Percentiles rank a stretch among this genome's conserved stretches.
Conservation (phyloP, 148 eudicot genomes). For the Heliamphora exappendiculata region DNA sequence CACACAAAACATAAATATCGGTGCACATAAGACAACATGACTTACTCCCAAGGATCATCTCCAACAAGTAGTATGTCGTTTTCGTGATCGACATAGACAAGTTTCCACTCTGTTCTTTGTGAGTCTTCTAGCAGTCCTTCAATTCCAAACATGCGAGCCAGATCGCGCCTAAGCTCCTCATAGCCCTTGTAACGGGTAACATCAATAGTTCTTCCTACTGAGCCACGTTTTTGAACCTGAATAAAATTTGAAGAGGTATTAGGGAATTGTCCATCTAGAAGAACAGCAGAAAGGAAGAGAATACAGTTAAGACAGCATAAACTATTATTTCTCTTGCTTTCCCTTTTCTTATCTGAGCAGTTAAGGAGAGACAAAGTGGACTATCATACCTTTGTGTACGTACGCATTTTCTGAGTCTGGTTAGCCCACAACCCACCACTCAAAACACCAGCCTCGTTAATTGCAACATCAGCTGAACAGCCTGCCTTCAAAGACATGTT, state of each 20-base stretch:
- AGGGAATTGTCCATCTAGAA: not conserved
- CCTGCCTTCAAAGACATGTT: constrained; percentile 69
- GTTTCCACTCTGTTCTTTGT: constrained; percentile 87
- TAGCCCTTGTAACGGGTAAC: constrained; percentile 90
- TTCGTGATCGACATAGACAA: constrained; percentile 94
- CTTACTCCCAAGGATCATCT: constrained; percentile 99
- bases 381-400: constrained; percentile 74
- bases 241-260: constrained; percentile 1
- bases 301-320: not conserved
- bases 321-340: not conserved
- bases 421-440: constrained; percentile 69
- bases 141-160: constrained; percentile 95
- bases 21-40: not conserved
- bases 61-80: constrained; percentile 92
- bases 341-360: not conserved
- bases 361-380: not conserved
- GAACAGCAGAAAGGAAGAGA: not conserved
- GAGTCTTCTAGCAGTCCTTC: constrained; percentile 94
- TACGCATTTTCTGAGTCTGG: constrained; percentile 83
- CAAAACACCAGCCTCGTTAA: constrained; percentile 55
- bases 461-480: constrained; percentile 58
- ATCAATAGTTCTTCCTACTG: constrained; percentile 94
- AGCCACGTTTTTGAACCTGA: constrained; percentile 97
- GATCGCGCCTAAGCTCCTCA: constrained; percentile 78
- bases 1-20: not conserved